Evolutionary conservation across 2,329 filamentous ascomycete genomes (phyloP), one percentile per base, ranked within the genome.

Genomic region (Fusarium albosuccineum): DNA sequence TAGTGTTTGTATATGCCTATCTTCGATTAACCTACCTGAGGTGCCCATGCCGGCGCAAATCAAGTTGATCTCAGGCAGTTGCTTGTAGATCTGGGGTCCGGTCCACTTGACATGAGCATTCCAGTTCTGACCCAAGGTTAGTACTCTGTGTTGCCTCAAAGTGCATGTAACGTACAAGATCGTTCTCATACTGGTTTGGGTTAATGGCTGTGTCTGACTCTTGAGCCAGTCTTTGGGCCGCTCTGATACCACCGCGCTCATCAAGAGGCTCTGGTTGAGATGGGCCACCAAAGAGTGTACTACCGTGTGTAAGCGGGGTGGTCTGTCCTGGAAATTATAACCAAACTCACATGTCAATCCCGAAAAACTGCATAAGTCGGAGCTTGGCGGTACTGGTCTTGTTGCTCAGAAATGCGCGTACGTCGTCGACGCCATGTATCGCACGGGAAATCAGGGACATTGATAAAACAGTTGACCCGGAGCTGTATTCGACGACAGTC

Each of bases 381-480:
- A 89, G 74, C 65, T 87, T 86, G 3, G 82, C 81, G 5, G 79
- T 68, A 51, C 81, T 83, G 1, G 85, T 88, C 75, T 89, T 89
- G 71, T 89, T 89, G 68, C 82, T 87, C 16, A 89, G 71, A 64
- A 83, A 88, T 0, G 87, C 87, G 11, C 82, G 76, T 0, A 83
- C 82, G 61, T 89, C 85, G 2, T 82, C 71, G 14, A 86, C 76
- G 2, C 80, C 82, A 61, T 86, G 82, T 53, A 85, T 78, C 2
- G 85, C 83, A 14, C 86, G 78, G 0, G 84, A 81, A 9, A 86
- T 79, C 69, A 89, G 80, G 0, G 83, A 82, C 82, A 89, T 84
- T 1, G 87, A 89, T 29, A 89, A 81, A 6, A 89, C 86, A 0
- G 87, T 90, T 1, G 86, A 89, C 0, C 87, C 87, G 2, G 87